Evolutionary conservation across 2,329 filamentous ascomycete genomes (phyloP).

Genomic region (Aspergillus sp.): DNA sequence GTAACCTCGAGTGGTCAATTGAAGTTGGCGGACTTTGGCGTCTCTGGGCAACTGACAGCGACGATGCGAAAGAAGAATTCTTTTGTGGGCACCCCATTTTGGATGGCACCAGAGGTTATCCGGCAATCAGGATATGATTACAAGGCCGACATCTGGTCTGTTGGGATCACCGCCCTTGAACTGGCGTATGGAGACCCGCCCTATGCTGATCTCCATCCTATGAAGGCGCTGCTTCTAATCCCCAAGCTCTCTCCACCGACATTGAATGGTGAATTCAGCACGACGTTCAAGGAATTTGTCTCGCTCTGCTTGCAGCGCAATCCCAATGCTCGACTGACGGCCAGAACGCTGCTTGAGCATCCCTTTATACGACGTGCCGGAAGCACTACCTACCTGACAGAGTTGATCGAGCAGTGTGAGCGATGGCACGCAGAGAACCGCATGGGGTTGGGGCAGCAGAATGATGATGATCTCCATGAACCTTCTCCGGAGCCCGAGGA

Average conservation of each 20-base stretch:
- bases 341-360: conserved; percentile 78
- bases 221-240: conserved; percentile 96
- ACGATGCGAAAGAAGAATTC: conserved; percentile 99
- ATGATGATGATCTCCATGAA: conserved; percentile 1
- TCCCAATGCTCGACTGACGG: conserved; percentile 76
- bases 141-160: conserved; percentile 95
- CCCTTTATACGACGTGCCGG: conserved; percentile 86
- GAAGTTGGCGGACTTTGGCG: conserved; percentile 93
- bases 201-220: conserved; percentile 92
- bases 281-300: conserved; percentile 74
- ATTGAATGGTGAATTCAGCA: conserved; percentile 72
- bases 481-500: not conserved
- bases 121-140: conserved; percentile 97
- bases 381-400: conserved; percentile 91
- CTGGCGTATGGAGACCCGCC: conserved; percentile 86
- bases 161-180: conserved; percentile 89
- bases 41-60: conserved; percentile 88
- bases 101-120: conserved; percentile 99
- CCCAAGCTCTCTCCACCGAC: conserved; percentile 85
- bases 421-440: conserved; percentile 79
- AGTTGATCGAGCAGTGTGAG: conserved; percentile 83
- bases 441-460: conserved; percentile 48
- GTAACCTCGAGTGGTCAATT: conserved; percentile 86
- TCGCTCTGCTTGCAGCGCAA: conserved; percentile 79
- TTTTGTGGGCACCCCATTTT: conserved; percentile 95